Evolutionary conservation across 768 basidiomycete genomes (phyloP).

Genomic region (Trametes cingulata): DNA sequence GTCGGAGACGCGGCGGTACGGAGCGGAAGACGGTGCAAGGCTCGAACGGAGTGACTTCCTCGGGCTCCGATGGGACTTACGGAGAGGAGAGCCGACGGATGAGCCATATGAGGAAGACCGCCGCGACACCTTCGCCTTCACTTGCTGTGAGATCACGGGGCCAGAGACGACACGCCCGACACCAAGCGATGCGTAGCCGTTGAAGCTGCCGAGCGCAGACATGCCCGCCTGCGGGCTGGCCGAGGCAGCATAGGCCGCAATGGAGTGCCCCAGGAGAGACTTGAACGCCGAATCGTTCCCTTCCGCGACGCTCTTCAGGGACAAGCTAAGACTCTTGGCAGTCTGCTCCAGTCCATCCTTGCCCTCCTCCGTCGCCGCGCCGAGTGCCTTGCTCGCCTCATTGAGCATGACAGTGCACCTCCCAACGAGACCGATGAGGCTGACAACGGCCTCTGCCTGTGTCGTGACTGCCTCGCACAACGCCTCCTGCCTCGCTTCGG

Average conservation of each 20-base stretch:
- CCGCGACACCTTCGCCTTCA: constrained; percentile 40
- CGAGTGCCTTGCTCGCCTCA: constrained; percentile 52
- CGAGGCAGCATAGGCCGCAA: constrained; percentile 54
- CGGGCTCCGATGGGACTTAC: constrained; percentile 41
- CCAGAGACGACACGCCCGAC: constrained; percentile 51
- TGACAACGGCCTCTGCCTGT: constrained; percentile 68
- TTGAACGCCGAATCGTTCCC: constrained; percentile 73
- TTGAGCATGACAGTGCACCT: constrained; percentile 73
- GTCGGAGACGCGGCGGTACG: constrained; percentile 65
- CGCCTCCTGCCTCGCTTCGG: constrained; percentile 64
- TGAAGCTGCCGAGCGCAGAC: constrained; percentile 48
- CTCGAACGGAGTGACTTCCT: constrained; percentile 75
- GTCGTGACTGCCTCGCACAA: constrained; percentile 60
- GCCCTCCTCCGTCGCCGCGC: constrained; percentile 39
- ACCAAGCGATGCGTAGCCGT: constrained; percentile 50
- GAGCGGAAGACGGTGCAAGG: constrained; percentile 43
- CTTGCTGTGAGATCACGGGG: constrained; percentile 38
- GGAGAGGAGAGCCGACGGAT: constrained; percentile 44
- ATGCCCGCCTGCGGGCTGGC: constrained; percentile 23
- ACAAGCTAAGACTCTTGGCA: constrained; percentile 49
- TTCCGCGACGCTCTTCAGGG: constrained; percentile 56
- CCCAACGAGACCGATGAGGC: constrained; percentile 78
- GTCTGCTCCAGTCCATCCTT: constrained; percentile 39
- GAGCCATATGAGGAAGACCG: constrained; percentile 45
- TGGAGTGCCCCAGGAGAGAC: constrained; percentile 65